Conservation (phyloP, 257 asterid genomes). For the Jaltomata sinuosa region DNA sequence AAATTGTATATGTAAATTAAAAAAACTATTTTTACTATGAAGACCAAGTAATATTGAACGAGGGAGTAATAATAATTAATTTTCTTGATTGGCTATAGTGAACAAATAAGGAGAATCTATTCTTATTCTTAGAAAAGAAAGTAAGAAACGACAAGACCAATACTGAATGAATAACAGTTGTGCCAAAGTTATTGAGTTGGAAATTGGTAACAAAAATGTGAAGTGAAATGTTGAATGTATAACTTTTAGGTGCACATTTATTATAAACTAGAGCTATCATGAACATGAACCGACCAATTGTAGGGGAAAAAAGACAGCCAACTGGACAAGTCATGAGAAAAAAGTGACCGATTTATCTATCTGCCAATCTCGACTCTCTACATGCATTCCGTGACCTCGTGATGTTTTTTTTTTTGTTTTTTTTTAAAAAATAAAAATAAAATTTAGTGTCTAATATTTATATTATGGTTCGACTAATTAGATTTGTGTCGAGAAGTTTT, state of each 20-base stretch:
- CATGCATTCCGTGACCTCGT: background rate
- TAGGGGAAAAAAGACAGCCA: background rate
- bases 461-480: rapidly evolving
- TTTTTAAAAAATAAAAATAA: no score
- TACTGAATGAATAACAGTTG: background rate
- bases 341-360: background rate
- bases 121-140: no score
- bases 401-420: background rate
- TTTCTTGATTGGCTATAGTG: no score
- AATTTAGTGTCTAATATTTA: background rate
- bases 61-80: no score
- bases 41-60: no score
- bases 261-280: no score
- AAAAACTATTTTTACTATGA: no score
- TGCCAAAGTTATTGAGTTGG: background rate
- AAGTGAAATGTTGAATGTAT: background rate
- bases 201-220: background rate
- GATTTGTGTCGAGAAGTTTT: rapidly evolving
- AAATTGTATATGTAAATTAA: no score
- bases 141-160: background rate
- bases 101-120: no score
- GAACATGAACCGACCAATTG: background rate
- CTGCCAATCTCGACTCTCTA: background rate
- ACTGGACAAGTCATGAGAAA: background rate
- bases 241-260: background rate